Conservation (phyloP, 768 basidiomycete genomes). For the Podaxis mareebaensis region DNA sequence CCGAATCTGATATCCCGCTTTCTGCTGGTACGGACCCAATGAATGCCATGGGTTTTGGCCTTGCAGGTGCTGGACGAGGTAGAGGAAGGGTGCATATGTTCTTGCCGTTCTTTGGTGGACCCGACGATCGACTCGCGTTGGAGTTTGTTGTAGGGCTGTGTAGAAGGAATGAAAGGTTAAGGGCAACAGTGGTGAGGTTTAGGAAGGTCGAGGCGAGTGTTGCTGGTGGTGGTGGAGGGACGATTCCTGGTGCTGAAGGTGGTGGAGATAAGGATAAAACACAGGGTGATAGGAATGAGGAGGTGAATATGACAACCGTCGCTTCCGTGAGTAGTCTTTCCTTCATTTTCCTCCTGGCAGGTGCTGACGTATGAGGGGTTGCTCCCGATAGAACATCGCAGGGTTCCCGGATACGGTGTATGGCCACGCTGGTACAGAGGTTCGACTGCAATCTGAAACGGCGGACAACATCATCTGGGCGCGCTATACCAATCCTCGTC, state of each 20-base stretch:
- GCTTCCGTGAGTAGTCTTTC: conserved; percentile 42
- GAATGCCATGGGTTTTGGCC: not conserved
- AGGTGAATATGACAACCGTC: conserved; percentile 43
- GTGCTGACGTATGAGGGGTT: conserved; percentile 3
- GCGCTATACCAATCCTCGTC: conserved; percentile 45
- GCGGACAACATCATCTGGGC: conserved; percentile 82
- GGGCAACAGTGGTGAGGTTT: conserved; percentile 76
- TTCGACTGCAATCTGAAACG: conserved; percentile 73
- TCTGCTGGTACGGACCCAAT: conserved; percentile 14
- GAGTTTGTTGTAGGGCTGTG: conserved; percentile 86
- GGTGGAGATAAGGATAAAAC: conserved; percentile 24
- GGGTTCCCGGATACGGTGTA: conserved; percentile 73
- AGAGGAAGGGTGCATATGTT: conserved; percentile 58
- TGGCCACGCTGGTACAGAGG: conserved; percentile 61
- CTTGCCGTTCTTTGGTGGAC: conserved; percentile 92
- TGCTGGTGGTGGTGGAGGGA: conserved; percentile 8
- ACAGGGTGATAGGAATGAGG: conserved; percentile 26
- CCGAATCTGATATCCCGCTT: not conserved
- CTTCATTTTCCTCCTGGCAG: not conserved
- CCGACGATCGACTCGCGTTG: conserved; percentile 87
- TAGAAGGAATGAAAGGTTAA: conserved; percentile 54
- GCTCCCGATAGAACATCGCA: conserved; percentile 29
- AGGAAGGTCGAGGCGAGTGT: conserved; percentile 41
- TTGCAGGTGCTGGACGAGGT: conserved; percentile 8
- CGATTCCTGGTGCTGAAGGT: conserved; percentile 28